These are phyloP conservation scores for Volutella citrinella DNA, from an alignment of 2,329 filamentous ascomycete genomes.

Conservation along the genomic window DNA sequence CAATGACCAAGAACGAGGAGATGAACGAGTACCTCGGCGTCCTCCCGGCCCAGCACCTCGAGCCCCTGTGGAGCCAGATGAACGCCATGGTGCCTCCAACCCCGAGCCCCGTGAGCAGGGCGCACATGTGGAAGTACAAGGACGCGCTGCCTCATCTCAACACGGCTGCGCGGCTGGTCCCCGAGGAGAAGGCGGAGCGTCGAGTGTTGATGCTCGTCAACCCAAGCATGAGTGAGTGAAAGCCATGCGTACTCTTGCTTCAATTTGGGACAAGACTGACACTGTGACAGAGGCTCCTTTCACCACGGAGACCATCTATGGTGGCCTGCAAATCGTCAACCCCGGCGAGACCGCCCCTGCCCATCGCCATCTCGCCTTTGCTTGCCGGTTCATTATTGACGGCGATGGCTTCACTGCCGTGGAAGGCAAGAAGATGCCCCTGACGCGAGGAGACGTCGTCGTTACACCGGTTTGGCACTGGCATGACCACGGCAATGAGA, in stretches of 20 bases:
- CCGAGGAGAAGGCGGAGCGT: conserved; percentile 39
- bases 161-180: conserved; percentile 32
- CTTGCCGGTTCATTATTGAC: conserved; percentile 56
- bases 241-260: accelerated
- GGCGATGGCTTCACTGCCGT: conserved; percentile 57
- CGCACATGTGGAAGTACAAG: conserved; percentile 38
- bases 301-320: conserved; percentile 49
- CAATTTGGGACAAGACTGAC: neutral
- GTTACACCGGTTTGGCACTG: conserved; percentile 58
- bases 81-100: conserved; percentile 41
- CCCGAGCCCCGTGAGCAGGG: conserved; percentile 41
- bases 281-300: conserved; percentile 42
- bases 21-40: conserved; percentile 27
- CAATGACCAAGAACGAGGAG: conserved; percentile 18
- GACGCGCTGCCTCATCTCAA: conserved; percentile 33
- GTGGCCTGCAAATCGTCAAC: conserved; percentile 54
- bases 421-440: conserved; percentile 49
- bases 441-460: conserved; percentile 53
- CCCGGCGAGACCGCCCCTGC: conserved; percentile 54
- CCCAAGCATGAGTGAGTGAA: conserved; percentile 46
- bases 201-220: conserved; percentile 42
- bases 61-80: conserved; percentile 50
- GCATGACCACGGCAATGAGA: conserved; percentile 60
- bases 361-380: conserved; percentile 55
- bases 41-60: conserved; percentile 29